These are phyloP conservation scores for Hanseniaspora jakobsenii DNA, from an alignment of 805 yeast genomes.

Conservation along the genomic window DNA sequence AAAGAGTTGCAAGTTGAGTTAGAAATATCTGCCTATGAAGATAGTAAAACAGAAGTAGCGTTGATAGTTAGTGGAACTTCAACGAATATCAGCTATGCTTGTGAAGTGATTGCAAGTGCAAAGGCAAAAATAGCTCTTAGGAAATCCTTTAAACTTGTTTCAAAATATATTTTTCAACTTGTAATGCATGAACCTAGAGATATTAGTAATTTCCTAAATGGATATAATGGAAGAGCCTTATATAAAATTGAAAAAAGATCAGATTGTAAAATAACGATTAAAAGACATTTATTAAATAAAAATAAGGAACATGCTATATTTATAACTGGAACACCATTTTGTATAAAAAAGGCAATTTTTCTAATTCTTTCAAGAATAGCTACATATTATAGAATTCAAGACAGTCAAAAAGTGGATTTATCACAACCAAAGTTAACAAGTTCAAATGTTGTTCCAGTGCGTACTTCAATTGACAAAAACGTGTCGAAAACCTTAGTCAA, in stretches of 20 bases:
- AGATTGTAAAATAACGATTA: background rate
- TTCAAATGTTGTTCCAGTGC: too few species aligned
- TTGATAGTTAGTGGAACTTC: background rate
- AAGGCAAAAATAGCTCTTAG: background rate
- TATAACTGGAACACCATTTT: background rate
- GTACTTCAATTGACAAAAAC: too few species aligned
- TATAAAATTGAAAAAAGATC: background rate
- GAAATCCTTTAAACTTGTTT: background rate
- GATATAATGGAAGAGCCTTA: background rate
- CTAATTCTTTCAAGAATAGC: background rate
- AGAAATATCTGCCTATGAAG: background rate
- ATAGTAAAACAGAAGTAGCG: background rate
- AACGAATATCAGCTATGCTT: background rate
- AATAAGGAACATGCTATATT: background rate
- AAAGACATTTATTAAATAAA: background rate
- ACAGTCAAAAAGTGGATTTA: too few species aligned
- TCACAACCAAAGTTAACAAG: too few species aligned
- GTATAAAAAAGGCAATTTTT: background rate
- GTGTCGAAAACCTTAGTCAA: too few species aligned
- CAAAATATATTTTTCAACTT: background rate
- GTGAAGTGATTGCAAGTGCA: conserved; percentile 1
- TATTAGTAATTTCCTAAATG: background rate
- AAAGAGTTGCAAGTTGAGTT: background rate
- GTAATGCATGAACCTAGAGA: background rate
- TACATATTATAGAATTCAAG: background rate